phyloP scores from a whole-genome alignment of 108 stramenopile species.

The Schizochytrium sp. region DNA sequence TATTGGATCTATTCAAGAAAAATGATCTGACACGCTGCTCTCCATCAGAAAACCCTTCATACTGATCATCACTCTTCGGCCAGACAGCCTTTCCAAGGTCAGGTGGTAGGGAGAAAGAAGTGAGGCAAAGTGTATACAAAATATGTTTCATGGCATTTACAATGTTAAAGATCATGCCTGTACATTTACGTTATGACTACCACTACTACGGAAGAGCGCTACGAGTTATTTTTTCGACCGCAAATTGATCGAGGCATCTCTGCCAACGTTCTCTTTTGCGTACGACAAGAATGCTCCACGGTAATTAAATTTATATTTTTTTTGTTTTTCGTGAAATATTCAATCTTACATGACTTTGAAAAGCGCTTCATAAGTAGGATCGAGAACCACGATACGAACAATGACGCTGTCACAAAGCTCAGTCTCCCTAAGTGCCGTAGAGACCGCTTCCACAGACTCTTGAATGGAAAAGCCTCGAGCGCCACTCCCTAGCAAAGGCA shows the following conservation, averaged over 20 bases:
- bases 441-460: not conserved
- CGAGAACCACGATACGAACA: not conserved
- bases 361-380: not conserved
- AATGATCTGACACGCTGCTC: not conserved
- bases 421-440: not conserved
- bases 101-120: too few species aligned
- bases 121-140: too few species aligned
- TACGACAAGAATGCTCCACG: not conserved
- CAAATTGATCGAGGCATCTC: not conserved
- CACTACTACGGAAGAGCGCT: too few species aligned
- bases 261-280: not conserved
- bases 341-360: too few species aligned
- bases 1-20: conserved; percentile 14
- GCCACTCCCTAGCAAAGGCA: not conserved
- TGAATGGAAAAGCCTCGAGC: not conserved
- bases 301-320: not conserved
- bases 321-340: not conserved
- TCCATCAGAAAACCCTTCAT: not conserved
- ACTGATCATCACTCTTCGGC: not conserved
- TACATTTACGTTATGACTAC: too few species aligned
- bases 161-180: too few species aligned
- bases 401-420: not conserved
- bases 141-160: too few species aligned
- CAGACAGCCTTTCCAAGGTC: too few species aligned
- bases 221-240: not conserved